Conservation (phyloP, 2,329 filamentous ascomycete species). For the Neocucurbitaria cava region DNA sequence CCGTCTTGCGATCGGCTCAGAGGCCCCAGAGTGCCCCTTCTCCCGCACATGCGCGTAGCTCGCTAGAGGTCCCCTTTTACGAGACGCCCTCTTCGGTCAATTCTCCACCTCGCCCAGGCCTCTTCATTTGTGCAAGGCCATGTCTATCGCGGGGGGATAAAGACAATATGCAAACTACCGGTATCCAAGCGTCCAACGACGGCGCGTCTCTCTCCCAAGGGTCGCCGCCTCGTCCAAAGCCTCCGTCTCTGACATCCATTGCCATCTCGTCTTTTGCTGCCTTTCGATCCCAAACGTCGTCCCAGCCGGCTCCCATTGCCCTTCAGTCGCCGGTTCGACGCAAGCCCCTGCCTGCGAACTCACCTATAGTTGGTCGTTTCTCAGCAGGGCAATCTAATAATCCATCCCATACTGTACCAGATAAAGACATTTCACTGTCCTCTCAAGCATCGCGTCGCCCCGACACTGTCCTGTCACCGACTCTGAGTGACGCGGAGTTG, state of each 20-base stretch:
- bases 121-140: constrained; percentile 46
- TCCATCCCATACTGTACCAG: constrained; percentile 12
- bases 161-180: constrained; percentile 45
- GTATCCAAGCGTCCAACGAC: constrained; percentile 33
- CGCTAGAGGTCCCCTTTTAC: constrained; percentile 41
- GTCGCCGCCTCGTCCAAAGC: constrained; percentile 41
- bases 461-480: constrained; percentile 38
- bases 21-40: constrained; percentile 31
- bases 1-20: constrained; percentile 34
- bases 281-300: constrained; percentile 52
- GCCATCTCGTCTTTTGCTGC: constrained; percentile 53
- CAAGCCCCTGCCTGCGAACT: constrained; percentile 62
- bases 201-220: constrained; percentile 28
- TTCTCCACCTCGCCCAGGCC: constrained; percentile 29
- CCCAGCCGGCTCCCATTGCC: constrained; percentile 37
- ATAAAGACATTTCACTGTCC: constrained; percentile 32
- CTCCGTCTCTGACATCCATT: constrained; percentile 49
- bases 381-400: constrained; percentile 51
- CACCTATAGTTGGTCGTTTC: constrained; percentile 55
- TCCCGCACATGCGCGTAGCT: constrained; percentile 30
- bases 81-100: constrained; percentile 30
- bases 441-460: constrained; percentile 33
- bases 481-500: constrained; percentile 40
- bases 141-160: constrained; percentile 34
- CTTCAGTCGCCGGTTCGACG: constrained; percentile 55